Percentiles rank a stretch among this genome's conserved stretches.
Evolutionary conservation across 78 protist species (phyloP).

Genomic region (Paratrimastix pyriformis): DNA sequence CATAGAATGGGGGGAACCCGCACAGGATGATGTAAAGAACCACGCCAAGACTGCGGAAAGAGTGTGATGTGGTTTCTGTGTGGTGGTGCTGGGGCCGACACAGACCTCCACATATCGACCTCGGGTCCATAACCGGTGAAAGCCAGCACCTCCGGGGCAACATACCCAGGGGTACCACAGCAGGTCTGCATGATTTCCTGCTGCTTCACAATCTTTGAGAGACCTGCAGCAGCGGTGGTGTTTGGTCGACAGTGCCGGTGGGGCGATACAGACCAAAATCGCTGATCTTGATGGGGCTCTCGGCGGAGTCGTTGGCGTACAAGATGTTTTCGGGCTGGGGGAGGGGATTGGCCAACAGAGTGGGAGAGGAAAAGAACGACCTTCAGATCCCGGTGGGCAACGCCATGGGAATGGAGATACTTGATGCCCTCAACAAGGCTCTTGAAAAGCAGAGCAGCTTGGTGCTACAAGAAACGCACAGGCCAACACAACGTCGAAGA

Average conservation of each 20-base stretch:
- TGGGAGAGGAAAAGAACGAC: too few relatives aligned
- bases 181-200: conserved; percentile 25
- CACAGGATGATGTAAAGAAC: conserved; percentile 63
- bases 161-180: conserved; percentile 31
- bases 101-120: conserved; percentile 69
- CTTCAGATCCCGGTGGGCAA: conserved; percentile 12
- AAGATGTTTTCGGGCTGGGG: conserved; percentile 43
- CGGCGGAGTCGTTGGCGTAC: conserved; percentile 7
- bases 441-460: not conserved
- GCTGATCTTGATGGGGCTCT: conserved; percentile 19
- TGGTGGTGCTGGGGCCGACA: too few relatives aligned
- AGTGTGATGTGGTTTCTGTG: too few relatives aligned
- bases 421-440: not conserved
- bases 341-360: not conserved
- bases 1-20: conserved; percentile 82
- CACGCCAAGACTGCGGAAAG: conserved; percentile 68
- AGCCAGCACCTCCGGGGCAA: conserved; percentile 65
- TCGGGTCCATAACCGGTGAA: conserved; percentile 61
- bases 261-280: conserved; percentile 38
- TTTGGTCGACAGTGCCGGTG: too few relatives aligned
- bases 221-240: not conserved
- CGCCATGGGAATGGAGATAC: not conserved
- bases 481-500: too few relatives aligned
- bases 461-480: too few relatives aligned
- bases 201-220: conserved; percentile 30